Evolutionary conservation across 805 yeast genomes (phyloP).

Genomic region (Kazachstania kunashirensis): DNA sequence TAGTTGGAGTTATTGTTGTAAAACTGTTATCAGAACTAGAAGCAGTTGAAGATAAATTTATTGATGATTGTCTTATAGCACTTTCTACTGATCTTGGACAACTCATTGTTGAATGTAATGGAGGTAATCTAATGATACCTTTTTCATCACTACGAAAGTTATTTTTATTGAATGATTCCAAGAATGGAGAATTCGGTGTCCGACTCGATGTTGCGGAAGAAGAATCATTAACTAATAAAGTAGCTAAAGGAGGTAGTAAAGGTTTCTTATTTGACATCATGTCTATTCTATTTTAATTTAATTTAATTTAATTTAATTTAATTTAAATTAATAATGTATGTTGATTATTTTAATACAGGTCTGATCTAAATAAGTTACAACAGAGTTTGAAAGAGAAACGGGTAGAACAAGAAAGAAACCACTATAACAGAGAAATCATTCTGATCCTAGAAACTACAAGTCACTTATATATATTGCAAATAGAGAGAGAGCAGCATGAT

Average conservation of each 20-base stretch:
- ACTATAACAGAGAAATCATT: too few relatives aligned
- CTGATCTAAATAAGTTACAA: too few relatives aligned
- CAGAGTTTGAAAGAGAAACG: too few relatives aligned
- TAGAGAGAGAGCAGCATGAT: too few relatives aligned
- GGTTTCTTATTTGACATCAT: slow-evolving; percentile 6
- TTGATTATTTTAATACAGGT: too few relatives aligned
- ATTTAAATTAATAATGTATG: too few relatives aligned
- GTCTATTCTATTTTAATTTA: too few relatives aligned
- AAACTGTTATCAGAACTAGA: not conserved
- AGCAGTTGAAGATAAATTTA: not conserved
- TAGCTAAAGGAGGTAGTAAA: slow-evolving; percentile 19
- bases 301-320: too few relatives aligned
- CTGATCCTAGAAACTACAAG: too few relatives aligned
- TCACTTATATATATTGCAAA: too few relatives aligned
- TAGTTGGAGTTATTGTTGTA: not conserved
- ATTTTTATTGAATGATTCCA: slow-evolving; percentile 9
- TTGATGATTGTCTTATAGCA: slow-evolving; percentile 15
- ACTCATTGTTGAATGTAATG: slow-evolving; percentile 10
- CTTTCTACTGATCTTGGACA: slow-evolving; percentile 22
- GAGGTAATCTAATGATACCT: slow-evolving; percentile 27
- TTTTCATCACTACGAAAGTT: slow-evolving; percentile 19
- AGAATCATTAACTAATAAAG: slow-evolving; percentile 8
- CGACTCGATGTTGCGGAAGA: slow-evolving; percentile 10
- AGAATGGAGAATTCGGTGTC: slow-evolving; percentile 10
- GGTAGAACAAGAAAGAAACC: too few relatives aligned